Evolutionary conservation across 176 grass and related monocot species (phyloP).

Genomic region (Coix lacrymajobi): DNA sequence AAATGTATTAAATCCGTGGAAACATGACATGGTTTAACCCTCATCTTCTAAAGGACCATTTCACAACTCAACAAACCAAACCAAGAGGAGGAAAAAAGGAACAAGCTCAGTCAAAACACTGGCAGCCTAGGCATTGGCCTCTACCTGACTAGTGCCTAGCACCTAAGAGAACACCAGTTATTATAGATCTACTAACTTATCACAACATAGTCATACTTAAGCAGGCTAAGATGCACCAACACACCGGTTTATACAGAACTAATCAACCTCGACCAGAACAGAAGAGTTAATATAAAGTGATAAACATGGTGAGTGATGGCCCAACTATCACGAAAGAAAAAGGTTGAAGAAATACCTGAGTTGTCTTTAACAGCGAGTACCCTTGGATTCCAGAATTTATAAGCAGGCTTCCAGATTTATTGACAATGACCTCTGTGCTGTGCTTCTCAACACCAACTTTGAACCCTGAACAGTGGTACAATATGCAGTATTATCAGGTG

Average conservation of each 20-base stretch:
- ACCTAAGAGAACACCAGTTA: neutral
- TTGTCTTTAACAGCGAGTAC: conserved; percentile 79
- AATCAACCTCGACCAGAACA: neutral
- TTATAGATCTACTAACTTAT: neutral
- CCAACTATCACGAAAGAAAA: neutral
- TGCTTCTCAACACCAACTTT: conserved; percentile 78
- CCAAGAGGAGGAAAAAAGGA: neutral
- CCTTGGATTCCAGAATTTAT: conserved; percentile 84
- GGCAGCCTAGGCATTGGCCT: too few relatives aligned
- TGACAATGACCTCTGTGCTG: conserved; percentile 69
- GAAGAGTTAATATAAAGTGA: neutral
- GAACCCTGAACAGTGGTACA: conserved; percentile 49
- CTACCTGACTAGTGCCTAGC: neutral
- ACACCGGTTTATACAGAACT: neutral
- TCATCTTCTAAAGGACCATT: neutral
- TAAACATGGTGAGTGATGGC: neutral
- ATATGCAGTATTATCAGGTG: neutral
- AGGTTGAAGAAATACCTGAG: conserved; percentile 53
- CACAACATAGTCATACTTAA: neutral
- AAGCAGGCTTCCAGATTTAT: conserved; percentile 58
- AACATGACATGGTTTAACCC: neutral
- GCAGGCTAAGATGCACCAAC: neutral
- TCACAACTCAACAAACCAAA: neutral
- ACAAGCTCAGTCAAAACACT: neutral
- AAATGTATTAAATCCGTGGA: neutral